Base-by-base conservation (phyloP, 1,139 yeast genomes). In the Blastobotrys serpentis region DNA sequence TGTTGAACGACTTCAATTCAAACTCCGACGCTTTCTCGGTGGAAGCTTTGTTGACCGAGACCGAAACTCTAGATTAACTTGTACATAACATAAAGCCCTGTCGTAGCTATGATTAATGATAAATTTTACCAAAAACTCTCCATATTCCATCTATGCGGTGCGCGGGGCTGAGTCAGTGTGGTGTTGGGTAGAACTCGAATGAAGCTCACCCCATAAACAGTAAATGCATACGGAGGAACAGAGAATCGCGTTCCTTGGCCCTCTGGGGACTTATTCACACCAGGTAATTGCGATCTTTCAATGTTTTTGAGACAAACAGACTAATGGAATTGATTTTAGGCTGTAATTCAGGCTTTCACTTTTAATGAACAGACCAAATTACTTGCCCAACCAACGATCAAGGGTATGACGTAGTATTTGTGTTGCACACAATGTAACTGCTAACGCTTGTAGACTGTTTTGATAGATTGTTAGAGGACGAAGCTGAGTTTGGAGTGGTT, bases 191-290 rank as follows among this genome's bases (percentile, higher is more conserved):
- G n/a, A n/a, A n/a, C n/a, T n/a, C n/a, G n/a, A n/a, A n/a, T n/a
- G n/a, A n/a, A n/a, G n/a, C n/a, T n/a, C n/a, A n/a, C n/a, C n/a
- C n/a, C n/a, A n/a, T n/a, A n/a, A 11, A 18, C 19, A 30, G 11
- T 13, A 26, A 11, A 47, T 47, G 50, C 26, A 32, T 2, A 45
- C 34, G 34, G 49, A 48, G 37, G 32, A 18, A 13, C 38, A 38
- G 22, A 44, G 38, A 14, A 84, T 86, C 6, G 88, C 88, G 4
- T 90, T 78, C 61, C 67, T 90, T 45, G 98, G 98, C 0, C 98
- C 98, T 0, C 73, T 73, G 46, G 97, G 97, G 1, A 89, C 97
- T 0, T 90, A 88, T 65, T 85, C 97, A 1, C 95, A 89, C 58
- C 94, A 87, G 67, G 90, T 81, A 71, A 40, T 22, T 16, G 22